These are phyloP conservation scores for Ophiostoma quercus DNA, from an alignment of 2,329 filamentous ascomycete species.

Conservation along the genomic window DNA sequence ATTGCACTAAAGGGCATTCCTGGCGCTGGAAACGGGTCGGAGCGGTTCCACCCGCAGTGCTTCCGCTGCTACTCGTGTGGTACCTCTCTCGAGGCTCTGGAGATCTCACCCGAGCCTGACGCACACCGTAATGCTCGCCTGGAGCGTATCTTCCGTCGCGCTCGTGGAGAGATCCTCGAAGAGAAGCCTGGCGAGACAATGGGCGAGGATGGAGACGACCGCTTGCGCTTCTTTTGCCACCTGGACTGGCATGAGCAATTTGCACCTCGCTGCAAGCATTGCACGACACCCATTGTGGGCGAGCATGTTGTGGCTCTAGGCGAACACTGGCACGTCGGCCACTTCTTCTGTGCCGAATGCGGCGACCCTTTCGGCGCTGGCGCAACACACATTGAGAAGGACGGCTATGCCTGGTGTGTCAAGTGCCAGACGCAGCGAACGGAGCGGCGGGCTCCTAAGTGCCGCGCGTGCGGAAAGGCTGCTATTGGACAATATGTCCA, in stretches of 20 bases:
- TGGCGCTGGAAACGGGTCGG: conserved; percentile 30
- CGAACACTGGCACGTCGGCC: conserved; percentile 92
- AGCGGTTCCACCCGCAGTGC: conserved; percentile 88
- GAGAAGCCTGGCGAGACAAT: conserved; percentile 60
- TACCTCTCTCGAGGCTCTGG: conserved; percentile 85
- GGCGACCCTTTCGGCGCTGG: conserved; percentile 82
- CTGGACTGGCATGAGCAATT: conserved; percentile 97
- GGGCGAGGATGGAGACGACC: conserved; percentile 66
- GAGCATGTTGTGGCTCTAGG: conserved; percentile 92
- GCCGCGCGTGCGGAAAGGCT: conserved; percentile 73
- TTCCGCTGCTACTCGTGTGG: conserved; percentile 86
- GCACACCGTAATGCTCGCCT: conserved; percentile 64
- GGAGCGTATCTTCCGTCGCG: conserved; percentile 62
- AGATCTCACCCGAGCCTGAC: conserved; percentile 90
- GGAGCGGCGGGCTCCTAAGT: conserved; percentile 81
- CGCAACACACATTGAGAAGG: conserved; percentile 78
- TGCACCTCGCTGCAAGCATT: conserved; percentile 88
- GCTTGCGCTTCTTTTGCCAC: conserved; percentile 87
- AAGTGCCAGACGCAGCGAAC: conserved; percentile 88
- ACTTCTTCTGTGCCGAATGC: conserved; percentile 99
- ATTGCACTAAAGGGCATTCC: conserved; percentile 68
- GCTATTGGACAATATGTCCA: conserved; percentile 87
- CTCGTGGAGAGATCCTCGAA: conserved; percentile 52
- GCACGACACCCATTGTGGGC: conserved; percentile 91
- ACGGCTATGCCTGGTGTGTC: conserved; percentile 96